phyloP scores from a whole-genome alignment of 495 filamentous ascomycete genomes.

The Neurospora sp. region DNA sequence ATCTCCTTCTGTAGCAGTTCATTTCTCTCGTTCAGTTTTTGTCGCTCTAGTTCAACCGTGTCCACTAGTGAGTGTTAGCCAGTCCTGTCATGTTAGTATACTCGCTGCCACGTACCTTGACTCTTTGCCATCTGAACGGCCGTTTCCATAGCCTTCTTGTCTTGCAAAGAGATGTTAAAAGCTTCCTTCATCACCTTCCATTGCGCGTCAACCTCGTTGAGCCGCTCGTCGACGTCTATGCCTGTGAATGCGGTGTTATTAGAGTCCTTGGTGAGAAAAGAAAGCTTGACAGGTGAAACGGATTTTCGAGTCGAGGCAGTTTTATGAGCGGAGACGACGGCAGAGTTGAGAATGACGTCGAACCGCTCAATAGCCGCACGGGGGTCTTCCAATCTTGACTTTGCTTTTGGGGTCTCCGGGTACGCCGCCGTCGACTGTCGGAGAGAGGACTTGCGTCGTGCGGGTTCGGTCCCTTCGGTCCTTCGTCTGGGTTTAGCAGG shows the following conservation, averaged over 20 bases:
- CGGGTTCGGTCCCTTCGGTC: constrained; percentile 4
- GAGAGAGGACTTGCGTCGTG: constrained; percentile 1
- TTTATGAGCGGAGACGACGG: background rate
- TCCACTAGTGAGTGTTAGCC: constrained; percentile 38
- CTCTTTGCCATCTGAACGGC: constrained; percentile 59
- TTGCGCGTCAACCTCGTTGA: constrained; percentile 56
- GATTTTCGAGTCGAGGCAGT: constrained; percentile 14
- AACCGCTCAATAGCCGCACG: constrained; percentile 5
- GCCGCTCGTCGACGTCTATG: constrained; percentile 59
- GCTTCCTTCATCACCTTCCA: constrained; percentile 49
- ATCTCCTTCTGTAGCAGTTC: constrained; percentile 47
- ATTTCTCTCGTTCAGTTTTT: constrained; percentile 47
- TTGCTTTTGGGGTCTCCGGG: constrained; percentile 9
- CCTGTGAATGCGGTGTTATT: constrained; percentile 48
- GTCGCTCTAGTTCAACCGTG: constrained; percentile 53
- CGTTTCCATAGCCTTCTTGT: constrained; percentile 56
- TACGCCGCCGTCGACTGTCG: background rate
- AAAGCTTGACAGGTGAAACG: constrained; percentile 21
- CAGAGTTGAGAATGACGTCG: constrained; percentile 13
- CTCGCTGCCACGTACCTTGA: constrained; percentile 47
- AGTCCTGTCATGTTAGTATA: background rate
- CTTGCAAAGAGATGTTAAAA: constrained; percentile 50
- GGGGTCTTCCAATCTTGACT: constrained; percentile 1
- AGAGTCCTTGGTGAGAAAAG: constrained; percentile 64
- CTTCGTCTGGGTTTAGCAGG: background rate